Evolutionary conservation across 495 filamentous ascomycete species (phyloP).

Genomic region (Lophium mytilinum): DNA sequence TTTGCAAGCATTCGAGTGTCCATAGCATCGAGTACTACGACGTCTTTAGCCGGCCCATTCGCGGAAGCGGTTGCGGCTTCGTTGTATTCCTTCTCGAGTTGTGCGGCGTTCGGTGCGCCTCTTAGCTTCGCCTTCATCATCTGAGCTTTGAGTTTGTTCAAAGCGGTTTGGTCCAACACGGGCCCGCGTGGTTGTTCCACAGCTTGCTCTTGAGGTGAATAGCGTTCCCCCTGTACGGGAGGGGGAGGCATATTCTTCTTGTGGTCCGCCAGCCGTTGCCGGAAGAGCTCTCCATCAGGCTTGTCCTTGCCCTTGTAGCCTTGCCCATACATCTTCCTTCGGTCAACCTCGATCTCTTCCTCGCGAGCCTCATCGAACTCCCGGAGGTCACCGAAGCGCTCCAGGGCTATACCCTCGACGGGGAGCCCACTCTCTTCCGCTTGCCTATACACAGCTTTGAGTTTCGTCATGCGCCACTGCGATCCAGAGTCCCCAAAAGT

Average conservation of each 20-base stretch:
- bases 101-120: constrained; percentile 59
- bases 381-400: constrained; percentile 72
- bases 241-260: constrained; percentile 35
- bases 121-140: constrained; percentile 90
- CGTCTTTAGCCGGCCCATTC: constrained; percentile 52
- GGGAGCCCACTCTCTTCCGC: constrained; percentile 62
- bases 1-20: constrained; percentile 82
- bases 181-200: constrained; percentile 37
- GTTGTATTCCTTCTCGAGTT: constrained; percentile 82
- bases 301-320: constrained; percentile 83
- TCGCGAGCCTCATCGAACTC: constrained; percentile 91
- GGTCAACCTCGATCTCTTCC: constrained; percentile 86
- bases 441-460: constrained; percentile 75
- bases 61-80: constrained; percentile 52
- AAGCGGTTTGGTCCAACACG: constrained; percentile 59
- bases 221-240: constrained; percentile 36
- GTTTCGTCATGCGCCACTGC: constrained; percentile 90
- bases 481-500: constrained; percentile 85
- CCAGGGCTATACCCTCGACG: constrained; percentile 72
- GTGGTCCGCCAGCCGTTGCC: constrained; percentile 57
- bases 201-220: constrained; percentile 41
- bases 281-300: constrained; percentile 78
- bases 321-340: constrained; percentile 73
- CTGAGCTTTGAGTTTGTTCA: constrained; percentile 86
- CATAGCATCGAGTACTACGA: constrained; percentile 78